These are phyloP conservation scores for Verticillium isaacii DNA, from an alignment of 2,329 filamentous ascomycete genomes.

Conservation along the genomic window DNA sequence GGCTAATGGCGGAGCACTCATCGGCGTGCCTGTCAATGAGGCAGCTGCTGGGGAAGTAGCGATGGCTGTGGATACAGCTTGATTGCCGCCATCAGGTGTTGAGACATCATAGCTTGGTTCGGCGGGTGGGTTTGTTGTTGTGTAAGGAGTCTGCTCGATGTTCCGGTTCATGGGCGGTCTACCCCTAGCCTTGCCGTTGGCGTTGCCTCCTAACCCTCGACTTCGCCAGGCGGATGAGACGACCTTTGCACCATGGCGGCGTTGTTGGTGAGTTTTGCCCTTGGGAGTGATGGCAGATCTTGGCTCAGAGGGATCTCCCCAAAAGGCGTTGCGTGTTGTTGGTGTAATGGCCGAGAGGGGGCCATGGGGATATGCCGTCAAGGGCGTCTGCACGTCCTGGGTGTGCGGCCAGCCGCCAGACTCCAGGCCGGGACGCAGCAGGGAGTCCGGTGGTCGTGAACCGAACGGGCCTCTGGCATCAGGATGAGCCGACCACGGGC, in stretches of 20 bases:
- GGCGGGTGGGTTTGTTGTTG: conserved; percentile 34
- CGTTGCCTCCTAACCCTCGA: conserved; percentile 46
- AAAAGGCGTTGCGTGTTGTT: conserved; percentile 45
- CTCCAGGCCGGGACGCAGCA: conserved; percentile 26
- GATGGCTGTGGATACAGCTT: not conserved
- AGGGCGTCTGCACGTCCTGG: conserved; percentile 56
- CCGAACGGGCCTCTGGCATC: conserved; percentile 26
- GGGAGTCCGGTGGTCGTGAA: conserved; percentile 29
- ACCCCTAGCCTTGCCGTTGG: conserved; percentile 65
- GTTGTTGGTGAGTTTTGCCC: conserved; percentile 28
- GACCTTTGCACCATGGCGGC: conserved; percentile 74
- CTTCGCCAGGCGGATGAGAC: conserved; percentile 89
- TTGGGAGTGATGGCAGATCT: conserved; percentile 64
- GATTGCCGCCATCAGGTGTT: not conserved
- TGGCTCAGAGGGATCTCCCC: conserved; percentile 57
- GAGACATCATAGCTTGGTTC: not conserved
- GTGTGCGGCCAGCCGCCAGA: conserved; percentile 24
- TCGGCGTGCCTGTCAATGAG: conserved; percentile 3
- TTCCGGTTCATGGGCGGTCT: conserved; percentile 66
- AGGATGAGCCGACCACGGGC: conserved; percentile 44
- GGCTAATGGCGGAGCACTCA: conserved; percentile 2
- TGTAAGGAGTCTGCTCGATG: conserved; percentile 23
- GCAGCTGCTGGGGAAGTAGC: conserved; percentile 21
- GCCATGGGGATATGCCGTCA: conserved; percentile 64
- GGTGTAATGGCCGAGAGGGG: conserved; percentile 65